Percentiles rank a stretch among this genome's conserved stretches.
phyloP scores from a whole-genome alignment of 2,329 filamentous ascomycete genomes.

The Venturia nashicola region DNA sequence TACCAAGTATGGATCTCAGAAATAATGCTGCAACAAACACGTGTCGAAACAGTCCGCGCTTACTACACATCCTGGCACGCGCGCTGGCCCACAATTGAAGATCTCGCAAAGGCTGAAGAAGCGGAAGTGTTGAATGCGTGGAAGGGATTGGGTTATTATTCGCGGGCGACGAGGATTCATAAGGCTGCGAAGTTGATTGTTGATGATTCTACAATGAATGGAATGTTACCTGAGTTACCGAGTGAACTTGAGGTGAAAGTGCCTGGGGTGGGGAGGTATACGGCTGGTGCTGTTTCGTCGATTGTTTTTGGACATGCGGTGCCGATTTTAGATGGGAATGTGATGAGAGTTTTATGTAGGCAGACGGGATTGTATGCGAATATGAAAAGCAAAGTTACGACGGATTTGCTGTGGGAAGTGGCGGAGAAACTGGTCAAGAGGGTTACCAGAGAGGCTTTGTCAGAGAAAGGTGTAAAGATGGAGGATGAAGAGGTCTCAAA shows the following conservation, averaged over 20 bases:
- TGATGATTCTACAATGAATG: conserved; percentile 27
- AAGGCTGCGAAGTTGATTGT: conserved; percentile 43
- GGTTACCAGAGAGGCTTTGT: conserved; percentile 27
- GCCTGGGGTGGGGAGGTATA: conserved; percentile 50
- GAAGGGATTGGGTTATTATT: conserved; percentile 53
- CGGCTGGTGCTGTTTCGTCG: conserved; percentile 48
- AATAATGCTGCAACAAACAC: conserved; percentile 56
- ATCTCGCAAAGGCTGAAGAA: conserved; percentile 39
- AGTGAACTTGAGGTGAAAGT: conserved; percentile 38
- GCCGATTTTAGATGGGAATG: conserved; percentile 53
- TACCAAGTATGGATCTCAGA: conserved; percentile 58
- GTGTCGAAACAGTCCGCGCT: conserved; percentile 47
- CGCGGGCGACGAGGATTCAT: conserved; percentile 48
- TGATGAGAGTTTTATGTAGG: conserved; percentile 46
- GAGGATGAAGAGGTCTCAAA: background rate
- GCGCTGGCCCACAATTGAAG: conserved; percentile 46
- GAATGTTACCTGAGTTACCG: conserved; percentile 37
- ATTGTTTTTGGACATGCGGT: conserved; percentile 49
- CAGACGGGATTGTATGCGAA: conserved; percentile 47
- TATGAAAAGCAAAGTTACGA: conserved; percentile 41
- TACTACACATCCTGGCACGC: conserved; percentile 53
- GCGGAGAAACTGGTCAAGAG: conserved; percentile 43
- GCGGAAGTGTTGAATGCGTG: conserved; percentile 48
- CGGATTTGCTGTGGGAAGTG: conserved; percentile 46
- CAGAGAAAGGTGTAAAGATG: conserved; percentile 18